Evolutionary conservation across 139 green algal species (phyloP), one percentile per base, ranked within the genome.

Genomic region (Chlamydomonas eustigma): DNA sequence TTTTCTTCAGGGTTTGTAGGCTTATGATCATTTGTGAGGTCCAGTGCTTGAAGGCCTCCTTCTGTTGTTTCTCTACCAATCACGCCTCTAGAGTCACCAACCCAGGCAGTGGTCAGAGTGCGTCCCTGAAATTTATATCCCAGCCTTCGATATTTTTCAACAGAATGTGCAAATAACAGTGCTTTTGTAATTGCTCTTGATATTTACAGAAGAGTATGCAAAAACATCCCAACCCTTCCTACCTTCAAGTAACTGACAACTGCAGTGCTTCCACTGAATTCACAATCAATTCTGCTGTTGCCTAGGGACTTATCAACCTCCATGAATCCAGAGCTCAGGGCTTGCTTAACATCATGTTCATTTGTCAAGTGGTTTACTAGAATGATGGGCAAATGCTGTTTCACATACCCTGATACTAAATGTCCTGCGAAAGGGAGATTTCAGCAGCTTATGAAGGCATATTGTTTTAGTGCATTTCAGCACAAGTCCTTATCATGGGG

Each of bases 1-100:
- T 84, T 87, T 81, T 97, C 93, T 37, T 88, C 87, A 0, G 83
- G 74, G 24, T 76, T 39, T 22, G 82, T 87, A 1, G 39, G 31
- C 37, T 98, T 98, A 87, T 98, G 94, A 83, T 98, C 94, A 1
- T 78, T 71, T 0, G 91, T 98, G 2, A 98, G 72, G 34, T 91
- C 80, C 2, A 93, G 58, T 0, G 86, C 91, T 64, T 89, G 77
- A 31, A 67, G 22, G 68, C 35, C 68, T 4, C 4, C 28, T 4
- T 3, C 76, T 73, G 80, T 73, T 33, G 34, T 51, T 51, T 77
- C 50, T 28, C 78, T 71, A 8, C 81, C 82, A 50, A 88, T 64
- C 72, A 89, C 78, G 25, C 80, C 90, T 6, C 92, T 80, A 32
- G 86, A 94, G 85, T 98, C 94, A 5, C 94, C 94, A 36, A 96